Base-by-base conservation (phyloP, 2,329 filamentous ascomycete genomes). In the Fusarium tanahbumbuense region DNA sequence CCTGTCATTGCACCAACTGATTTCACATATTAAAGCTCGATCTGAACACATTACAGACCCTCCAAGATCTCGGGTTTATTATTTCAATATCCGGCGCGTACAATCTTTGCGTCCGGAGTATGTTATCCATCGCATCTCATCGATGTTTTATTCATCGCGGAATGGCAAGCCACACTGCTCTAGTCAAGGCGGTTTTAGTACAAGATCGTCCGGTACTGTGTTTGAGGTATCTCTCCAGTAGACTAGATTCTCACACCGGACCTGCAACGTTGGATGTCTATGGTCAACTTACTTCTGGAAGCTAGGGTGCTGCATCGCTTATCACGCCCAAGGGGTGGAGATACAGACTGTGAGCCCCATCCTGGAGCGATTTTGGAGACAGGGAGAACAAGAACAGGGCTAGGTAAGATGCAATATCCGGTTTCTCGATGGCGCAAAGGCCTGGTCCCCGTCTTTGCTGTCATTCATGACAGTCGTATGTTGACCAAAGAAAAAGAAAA, bases 11-110 rank as follows among this genome's bases (percentile, higher is more conserved):
- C 22, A 20, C 30, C 11, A n/a, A 2, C 11, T 4, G 8, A 37
- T 37, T 37, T 8, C 6, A 11, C 22, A 9, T 11, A n/a, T 20
- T 2, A n/a, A 25, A 34, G 7, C 12, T 25, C 22, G 6, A 15
- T 6, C 28, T 15, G 0, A 11, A 22, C 13, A 30, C n/a, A 3
- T 4, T 8, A 47, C 20, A 4, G 0, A 6, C 6, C 8, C 18
- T 13, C 8, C 5, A 16, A 5, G 25, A 47, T 30, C n/a, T 6
- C 5, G 18, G 18, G 12, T 0, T 13, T 8, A 6, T 30, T 30
- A 30, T 8, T 20, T 48, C 5, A 8, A 11, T 28, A 10, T 12
- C 27, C 12, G 28, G 5, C 11, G n/a, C 40, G 5, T 22, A 2
- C 23, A 25, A 8, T 25, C 20, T 12, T 3, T 30, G 28, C 30